Evolutionary conservation across 257 asterid genomes (phyloP).

Genomic region (Petunia secreta): DNA sequence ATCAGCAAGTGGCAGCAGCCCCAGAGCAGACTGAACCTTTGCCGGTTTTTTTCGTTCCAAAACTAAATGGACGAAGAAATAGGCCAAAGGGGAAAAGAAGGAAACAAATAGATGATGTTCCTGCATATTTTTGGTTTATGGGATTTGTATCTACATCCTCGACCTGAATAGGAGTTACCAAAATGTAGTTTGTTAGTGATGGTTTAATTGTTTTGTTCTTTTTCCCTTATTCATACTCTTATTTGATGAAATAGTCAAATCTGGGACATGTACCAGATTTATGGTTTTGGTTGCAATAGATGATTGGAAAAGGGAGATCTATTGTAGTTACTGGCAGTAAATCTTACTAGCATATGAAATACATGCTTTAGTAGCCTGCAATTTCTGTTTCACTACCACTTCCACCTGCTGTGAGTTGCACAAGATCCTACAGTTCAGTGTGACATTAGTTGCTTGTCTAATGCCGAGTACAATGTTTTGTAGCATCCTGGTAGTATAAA

Average conservation of each 20-base stretch:
- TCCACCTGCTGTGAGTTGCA: neutral
- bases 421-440: neutral
- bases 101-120: slow-evolving; percentile 11
- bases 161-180: slow-evolving; percentile 35
- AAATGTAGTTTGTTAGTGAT: slow-evolving; percentile 23
- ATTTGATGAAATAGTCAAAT: neutral
- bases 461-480: neutral
- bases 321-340: neutral
- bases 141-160: neutral
- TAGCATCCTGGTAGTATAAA: neutral
- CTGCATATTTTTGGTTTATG: neutral
- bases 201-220: neutral
- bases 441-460: neutral
- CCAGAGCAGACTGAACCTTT: slow-evolving; percentile 28
- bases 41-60: neutral
- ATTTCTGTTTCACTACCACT: neutral
- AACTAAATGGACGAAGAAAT: slow-evolving; percentile 21
- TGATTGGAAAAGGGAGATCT: neutral
- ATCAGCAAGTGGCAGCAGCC: slow-evolving; percentile 16
- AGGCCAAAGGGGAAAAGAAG: slow-evolving; percentile 18
- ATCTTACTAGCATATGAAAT: neutral
- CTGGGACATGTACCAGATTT: neutral
- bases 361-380: neutral
- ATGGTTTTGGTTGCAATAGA: neutral
- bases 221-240: neutral